These are phyloP conservation scores for Ceratobasidium sp. DNA, from an alignment of 1,284 basidiomycete species.

Conservation along the genomic window DNA sequence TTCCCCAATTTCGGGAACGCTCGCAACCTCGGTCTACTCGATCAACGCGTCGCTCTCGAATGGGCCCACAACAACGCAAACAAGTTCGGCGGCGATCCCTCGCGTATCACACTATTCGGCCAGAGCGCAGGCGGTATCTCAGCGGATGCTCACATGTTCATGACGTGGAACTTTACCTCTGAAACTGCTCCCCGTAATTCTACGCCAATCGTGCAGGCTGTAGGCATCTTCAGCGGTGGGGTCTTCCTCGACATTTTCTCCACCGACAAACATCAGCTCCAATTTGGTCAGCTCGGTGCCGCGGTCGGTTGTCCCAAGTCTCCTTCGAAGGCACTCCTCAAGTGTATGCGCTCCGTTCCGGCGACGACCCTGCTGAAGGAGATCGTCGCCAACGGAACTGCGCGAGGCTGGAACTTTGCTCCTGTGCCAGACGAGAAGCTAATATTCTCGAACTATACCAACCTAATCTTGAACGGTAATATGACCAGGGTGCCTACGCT, in stretches of 20 bases:
- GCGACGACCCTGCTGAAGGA: background rate
- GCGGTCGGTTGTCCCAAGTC: background rate
- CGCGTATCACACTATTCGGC: constrained; percentile 63
- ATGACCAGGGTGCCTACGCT: constrained; percentile 25
- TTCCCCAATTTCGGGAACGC: constrained; percentile 9
- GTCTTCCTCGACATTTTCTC: constrained; percentile 25
- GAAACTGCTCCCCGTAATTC: background rate
- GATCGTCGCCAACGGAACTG: constrained; percentile 17
- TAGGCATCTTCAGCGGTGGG: constrained; percentile 6
- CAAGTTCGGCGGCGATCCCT: constrained; percentile 61
- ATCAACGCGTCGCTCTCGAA: constrained; percentile 60
- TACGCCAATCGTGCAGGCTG: background rate
- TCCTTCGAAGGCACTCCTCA: constrained; percentile 6
- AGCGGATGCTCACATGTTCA: constrained; percentile 10
- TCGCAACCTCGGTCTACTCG: constrained; percentile 60
- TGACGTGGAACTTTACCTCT: background rate
- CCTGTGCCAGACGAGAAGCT: constrained; percentile 17
- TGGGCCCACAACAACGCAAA: constrained; percentile 60
- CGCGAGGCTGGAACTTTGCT: constrained; percentile 23
- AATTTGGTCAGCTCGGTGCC: constrained; percentile 11
- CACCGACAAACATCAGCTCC: background rate
- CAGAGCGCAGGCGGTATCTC: constrained; percentile 66
- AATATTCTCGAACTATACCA: constrained; percentile 17
- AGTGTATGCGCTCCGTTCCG: constrained; percentile 13
- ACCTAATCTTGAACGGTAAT: constrained; percentile 6